Evolutionary conservation across 2,329 filamentous ascomycete species (phyloP).

Genomic region (Aspergillus oerlinghausenensis): DNA sequence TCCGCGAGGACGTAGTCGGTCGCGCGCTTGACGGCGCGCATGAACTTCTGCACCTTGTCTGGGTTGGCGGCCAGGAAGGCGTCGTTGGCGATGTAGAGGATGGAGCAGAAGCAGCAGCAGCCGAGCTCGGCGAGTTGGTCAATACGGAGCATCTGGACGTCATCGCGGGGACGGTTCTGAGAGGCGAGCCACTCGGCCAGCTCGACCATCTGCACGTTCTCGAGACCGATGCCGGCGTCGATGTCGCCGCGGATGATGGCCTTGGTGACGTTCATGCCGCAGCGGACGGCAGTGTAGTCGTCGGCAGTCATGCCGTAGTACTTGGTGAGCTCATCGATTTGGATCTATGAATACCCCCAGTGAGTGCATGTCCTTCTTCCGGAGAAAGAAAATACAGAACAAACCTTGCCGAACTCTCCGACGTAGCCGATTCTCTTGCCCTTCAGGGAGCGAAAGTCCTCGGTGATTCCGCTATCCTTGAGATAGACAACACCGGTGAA

Average conservation of each 20-base stretch:
- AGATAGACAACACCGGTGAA: conserved; percentile 77
- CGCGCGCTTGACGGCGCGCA: conserved; percentile 68
- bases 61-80: conserved; percentile 62
- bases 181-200: conserved; percentile 68
- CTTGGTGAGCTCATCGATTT: conserved; percentile 74
- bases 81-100: conserved; percentile 77
- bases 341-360: conserved; percentile 50
- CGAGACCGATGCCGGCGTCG: conserved; percentile 70
- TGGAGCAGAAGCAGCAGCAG: conserved; percentile 80
- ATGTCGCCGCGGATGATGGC: conserved; percentile 69
- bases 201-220: conserved; percentile 81
- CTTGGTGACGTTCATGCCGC: conserved; percentile 76
- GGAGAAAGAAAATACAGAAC: not conserved
- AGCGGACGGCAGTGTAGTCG: conserved; percentile 73
- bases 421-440: conserved; percentile 76
- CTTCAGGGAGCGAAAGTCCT: conserved; percentile 69
- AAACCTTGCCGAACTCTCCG: conserved; percentile 68
- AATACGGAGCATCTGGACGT: conserved; percentile 77
- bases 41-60: conserved; percentile 62
- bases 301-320: conserved; percentile 69
- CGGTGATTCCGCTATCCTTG: conserved; percentile 67
- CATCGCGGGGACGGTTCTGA: conserved; percentile 59
- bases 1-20: conserved; percentile 66
- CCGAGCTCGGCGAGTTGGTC: conserved; percentile 74
- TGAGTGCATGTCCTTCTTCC: not conserved